Conservation (phyloP, 2,329 filamentous ascomycete species). For the Colletotrichum noveboracense region DNA sequence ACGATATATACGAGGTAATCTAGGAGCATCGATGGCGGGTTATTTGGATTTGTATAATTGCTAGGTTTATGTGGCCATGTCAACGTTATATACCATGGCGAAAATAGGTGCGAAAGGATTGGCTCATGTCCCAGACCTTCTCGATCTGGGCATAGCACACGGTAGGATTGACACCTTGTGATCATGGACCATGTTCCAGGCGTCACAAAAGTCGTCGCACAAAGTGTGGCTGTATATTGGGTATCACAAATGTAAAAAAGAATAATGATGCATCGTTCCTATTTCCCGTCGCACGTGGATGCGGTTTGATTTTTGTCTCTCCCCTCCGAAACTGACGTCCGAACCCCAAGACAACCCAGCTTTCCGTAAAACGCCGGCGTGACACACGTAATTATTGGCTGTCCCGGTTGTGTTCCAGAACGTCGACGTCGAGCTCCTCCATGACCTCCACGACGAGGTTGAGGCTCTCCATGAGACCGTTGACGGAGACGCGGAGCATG, state of each 20-base stretch:
- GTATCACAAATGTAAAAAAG: constrained; percentile 15
- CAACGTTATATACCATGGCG: neutral
- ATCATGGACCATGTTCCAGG: neutral
- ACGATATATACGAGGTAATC: constrained; percentile 15
- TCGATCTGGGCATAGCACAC: neutral
- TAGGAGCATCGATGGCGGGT: neutral
- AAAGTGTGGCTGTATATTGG: constrained; percentile 13
- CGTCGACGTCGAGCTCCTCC: constrained; percentile 87
- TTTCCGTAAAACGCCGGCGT: neutral
- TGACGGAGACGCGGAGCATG: constrained; percentile 95
- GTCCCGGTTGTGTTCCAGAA: constrained; percentile 52
- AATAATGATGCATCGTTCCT: constrained; percentile 7
- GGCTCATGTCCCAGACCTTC: neutral
- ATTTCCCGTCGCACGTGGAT: neutral
- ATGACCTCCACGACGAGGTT: constrained; percentile 87
- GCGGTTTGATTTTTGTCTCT: neutral
- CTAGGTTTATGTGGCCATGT: neutral
- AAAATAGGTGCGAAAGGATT: neutral
- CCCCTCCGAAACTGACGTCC: neutral
- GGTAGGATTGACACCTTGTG: neutral
- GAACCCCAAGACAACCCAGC: neutral
- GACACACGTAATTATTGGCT: neutral
- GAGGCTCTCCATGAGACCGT: constrained; percentile 93
- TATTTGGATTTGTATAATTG: neutral
- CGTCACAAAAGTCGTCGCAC: constrained; percentile 3